Evolutionary conservation across 345 rosid species (phyloP).

Genomic region (Orychophragmus violaceus): DNA sequence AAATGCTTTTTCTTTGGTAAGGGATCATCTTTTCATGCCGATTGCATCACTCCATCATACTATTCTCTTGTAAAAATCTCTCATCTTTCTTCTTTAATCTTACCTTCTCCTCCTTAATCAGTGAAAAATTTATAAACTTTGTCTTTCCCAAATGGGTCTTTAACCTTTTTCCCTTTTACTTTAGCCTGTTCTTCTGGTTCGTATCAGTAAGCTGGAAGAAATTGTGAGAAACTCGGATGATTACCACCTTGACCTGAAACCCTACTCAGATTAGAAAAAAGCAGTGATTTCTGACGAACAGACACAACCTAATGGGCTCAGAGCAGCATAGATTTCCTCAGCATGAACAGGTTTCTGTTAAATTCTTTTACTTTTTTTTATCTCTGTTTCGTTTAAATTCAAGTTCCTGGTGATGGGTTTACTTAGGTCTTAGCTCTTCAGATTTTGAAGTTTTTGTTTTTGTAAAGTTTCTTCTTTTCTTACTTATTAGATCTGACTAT

Average conservation of each 20-base stretch:
- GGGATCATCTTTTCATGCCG: slow-evolving; percentile 33
- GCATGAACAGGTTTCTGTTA: slow-evolving; percentile 50
- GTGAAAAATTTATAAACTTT: not conserved
- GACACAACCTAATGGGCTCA: slow-evolving; percentile 26
- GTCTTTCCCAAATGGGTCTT: slow-evolving; percentile 10
- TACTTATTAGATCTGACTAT: slow-evolving; percentile 19
- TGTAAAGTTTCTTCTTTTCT: not conserved
- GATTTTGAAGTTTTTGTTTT: not conserved
- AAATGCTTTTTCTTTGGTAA: slow-evolving; percentile 27
- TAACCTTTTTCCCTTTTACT: not conserved
- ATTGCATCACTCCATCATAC: slow-evolving; percentile 22
- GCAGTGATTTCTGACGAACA: slow-evolving; percentile 16
- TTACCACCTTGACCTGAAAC: slow-evolving; percentile 15
- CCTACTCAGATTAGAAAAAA: not conserved
- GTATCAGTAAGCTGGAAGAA: slow-evolving; percentile 11
- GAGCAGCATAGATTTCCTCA: slow-evolving; percentile 71
- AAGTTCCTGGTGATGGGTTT: not conserved
- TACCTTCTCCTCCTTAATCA: not conserved
- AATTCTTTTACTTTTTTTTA: not conserved
- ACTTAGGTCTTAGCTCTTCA: not conserved
- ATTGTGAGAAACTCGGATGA: not conserved
- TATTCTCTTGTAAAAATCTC: not conserved
- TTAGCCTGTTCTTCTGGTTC: slow-evolving; percentile 13
- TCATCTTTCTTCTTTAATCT: not conserved
- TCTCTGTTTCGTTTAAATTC: not conserved